phyloP scores from a whole-genome alignment of 129 eudicot species.

The Oenanthe sinensis region DNA sequence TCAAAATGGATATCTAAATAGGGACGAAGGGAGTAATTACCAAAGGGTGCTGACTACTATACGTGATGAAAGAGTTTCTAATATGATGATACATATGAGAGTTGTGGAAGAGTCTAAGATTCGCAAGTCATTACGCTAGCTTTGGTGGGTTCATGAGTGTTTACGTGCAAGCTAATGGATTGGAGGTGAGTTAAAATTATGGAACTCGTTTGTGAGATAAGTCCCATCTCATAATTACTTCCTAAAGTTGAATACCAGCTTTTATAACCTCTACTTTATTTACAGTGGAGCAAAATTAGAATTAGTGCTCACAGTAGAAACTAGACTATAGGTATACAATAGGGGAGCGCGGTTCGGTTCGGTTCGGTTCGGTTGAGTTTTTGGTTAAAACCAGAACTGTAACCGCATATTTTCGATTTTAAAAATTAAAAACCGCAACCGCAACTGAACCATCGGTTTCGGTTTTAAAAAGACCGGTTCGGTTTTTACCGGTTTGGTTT shows the following conservation, averaged over 20 bases:
- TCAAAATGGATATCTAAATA: no score
- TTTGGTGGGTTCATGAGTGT: neutral
- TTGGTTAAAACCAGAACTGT: no score
- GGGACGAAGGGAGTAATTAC: no score
- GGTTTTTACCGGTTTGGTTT: no score
- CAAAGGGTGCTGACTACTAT: neutral
- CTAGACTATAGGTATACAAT: neutral
- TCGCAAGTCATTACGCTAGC: neutral
- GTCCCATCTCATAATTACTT: neutral
- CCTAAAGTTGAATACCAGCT: neutral
- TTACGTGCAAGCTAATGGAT: no score
- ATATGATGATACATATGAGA: neutral
- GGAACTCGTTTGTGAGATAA: neutral
- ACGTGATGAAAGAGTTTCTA: neutral
- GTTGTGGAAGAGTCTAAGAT: neutral
- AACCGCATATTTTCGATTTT: no score
- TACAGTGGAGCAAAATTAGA: neutral
- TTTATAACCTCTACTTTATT: neutral
- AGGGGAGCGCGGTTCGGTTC: no score
- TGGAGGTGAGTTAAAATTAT: no score
- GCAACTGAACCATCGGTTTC: no score
- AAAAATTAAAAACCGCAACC: no score
- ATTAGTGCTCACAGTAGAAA: neutral
- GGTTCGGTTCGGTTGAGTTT: no score
- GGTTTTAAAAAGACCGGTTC: no score